Conservation (phyloP, 768 basidiomycete genomes). For the Trametes punicea region DNA sequence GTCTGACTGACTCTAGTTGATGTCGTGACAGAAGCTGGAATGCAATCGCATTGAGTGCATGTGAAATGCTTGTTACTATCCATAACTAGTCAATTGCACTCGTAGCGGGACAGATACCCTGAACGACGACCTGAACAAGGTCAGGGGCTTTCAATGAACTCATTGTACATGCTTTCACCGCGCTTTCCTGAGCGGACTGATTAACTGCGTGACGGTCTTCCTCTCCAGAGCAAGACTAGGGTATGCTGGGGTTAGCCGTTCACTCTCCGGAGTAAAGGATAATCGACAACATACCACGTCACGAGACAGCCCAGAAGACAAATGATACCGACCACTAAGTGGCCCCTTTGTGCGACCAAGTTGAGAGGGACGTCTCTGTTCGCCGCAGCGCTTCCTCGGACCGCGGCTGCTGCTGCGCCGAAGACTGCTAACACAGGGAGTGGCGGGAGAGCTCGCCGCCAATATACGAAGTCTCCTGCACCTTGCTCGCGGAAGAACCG, state of each 20-base stretch:
- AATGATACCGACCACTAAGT: conserved; percentile 26
- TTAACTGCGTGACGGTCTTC: conserved; percentile 17
- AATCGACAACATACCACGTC: conserved; percentile 28
- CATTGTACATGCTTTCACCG: neutral
- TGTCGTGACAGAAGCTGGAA: no score
- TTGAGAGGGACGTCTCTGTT: conserved; percentile 18
- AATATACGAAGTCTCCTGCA: conserved; percentile 16
- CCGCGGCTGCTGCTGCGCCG: conserved; percentile 22
- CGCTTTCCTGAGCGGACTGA: conserved; percentile 12
- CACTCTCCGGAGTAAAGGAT: neutral
- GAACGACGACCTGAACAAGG: no score
- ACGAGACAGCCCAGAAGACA: conserved; percentile 24
- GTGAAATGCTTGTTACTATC: no score
- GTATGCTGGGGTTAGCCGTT: neutral
- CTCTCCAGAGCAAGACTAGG: conserved; percentile 26
- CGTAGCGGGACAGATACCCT: no score
- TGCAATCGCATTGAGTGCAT: no score
- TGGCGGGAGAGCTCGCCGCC: conserved; percentile 27
- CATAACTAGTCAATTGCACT: no score
- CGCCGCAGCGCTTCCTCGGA: conserved; percentile 25
- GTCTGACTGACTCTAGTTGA: no score
- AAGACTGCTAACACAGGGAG: conserved; percentile 26
- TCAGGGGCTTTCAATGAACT: no score
- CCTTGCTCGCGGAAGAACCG: conserved; percentile 41
- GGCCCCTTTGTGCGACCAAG: conserved; percentile 26